Conservation (phyloP, 2,329 filamentous ascomycete genomes). For the Ambrosiella xylebori region DNA sequence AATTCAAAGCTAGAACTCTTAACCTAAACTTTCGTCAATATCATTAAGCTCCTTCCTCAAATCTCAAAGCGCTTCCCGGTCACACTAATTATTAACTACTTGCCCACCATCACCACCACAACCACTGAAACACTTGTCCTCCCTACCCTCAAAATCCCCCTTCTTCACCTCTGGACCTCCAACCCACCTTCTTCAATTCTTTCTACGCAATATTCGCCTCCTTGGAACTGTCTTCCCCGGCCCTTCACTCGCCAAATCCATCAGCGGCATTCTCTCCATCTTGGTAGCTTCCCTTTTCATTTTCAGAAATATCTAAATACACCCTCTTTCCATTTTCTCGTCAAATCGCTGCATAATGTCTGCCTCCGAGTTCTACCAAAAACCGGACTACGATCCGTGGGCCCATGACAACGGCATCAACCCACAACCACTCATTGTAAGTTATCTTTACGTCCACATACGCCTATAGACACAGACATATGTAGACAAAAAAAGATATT, state of each 20-base stretch:
- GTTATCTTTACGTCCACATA: not conserved
- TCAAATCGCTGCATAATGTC: slow-evolving; percentile 5
- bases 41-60: not conserved
- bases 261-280: not conserved
- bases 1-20: not conserved
- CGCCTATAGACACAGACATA: not conserved
- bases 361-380: slow-evolving; percentile 11
- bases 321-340: not conserved
- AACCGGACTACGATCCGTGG: slow-evolving; percentile 9
- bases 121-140: not conserved
- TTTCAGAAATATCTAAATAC: not conserved
- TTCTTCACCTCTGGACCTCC: too few relatives aligned
- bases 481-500: too few relatives aligned
- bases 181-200: too few relatives aligned
- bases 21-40: not conserved
- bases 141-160: not conserved
- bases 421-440: not conserved
- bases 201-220: too few relatives aligned
- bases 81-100: not conserved
- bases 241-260: too few relatives aligned
- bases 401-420: not conserved
- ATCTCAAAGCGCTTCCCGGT: not conserved
- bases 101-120: not conserved
- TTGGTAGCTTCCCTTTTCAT: not conserved
- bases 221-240: too few relatives aligned